Percentiles rank a stretch among this genome's conserved stretches.
phyloP scores from a whole-genome alignment of 345 rosid genomes.

The Fremontodendron californicum region DNA sequence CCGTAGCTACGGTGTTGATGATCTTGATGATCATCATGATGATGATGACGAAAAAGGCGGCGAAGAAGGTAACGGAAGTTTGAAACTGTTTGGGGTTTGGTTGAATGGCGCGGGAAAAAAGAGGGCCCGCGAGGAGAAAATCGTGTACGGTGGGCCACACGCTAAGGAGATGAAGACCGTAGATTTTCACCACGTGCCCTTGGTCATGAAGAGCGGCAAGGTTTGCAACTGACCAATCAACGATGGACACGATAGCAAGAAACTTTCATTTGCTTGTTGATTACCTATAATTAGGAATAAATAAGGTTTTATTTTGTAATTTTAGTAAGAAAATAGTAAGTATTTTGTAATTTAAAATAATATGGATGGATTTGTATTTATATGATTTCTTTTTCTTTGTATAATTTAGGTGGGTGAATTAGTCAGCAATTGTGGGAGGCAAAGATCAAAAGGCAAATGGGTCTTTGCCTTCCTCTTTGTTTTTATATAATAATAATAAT shows the following conservation, averaged over 20 bases:
- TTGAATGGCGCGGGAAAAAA: conserved; percentile 49
- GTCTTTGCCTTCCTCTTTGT: neutral
- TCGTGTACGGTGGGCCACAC: conserved; percentile 45
- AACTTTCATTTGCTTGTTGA: neutral
- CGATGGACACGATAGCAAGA: neutral
- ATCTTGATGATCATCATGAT: conserved; percentile 8
- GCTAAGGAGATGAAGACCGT: conserved; percentile 41
- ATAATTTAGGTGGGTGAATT: neutral
- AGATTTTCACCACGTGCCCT: conserved; percentile 39
- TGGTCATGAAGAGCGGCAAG: conserved; percentile 49
- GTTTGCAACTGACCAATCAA: conserved; percentile 48
- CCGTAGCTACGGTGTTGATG: conserved; percentile 15
- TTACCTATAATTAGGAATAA: neutral
- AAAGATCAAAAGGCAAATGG: conserved; percentile 23
- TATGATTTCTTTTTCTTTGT: neutral
- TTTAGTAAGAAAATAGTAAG: no score
- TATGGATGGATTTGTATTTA: neutral
- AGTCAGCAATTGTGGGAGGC: neutral
- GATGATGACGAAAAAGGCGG: conserved; percentile 4
- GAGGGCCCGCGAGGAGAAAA: conserved; percentile 61
- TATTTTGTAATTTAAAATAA: neutral
- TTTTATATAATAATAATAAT: no score
- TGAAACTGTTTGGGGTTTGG: conserved; percentile 87
- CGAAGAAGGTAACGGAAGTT: conserved; percentile 35
- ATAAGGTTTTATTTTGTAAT: neutral